Base-by-base conservation (phyloP, 495 filamentous ascomycete species). In the Tuber calosporum region DNA sequence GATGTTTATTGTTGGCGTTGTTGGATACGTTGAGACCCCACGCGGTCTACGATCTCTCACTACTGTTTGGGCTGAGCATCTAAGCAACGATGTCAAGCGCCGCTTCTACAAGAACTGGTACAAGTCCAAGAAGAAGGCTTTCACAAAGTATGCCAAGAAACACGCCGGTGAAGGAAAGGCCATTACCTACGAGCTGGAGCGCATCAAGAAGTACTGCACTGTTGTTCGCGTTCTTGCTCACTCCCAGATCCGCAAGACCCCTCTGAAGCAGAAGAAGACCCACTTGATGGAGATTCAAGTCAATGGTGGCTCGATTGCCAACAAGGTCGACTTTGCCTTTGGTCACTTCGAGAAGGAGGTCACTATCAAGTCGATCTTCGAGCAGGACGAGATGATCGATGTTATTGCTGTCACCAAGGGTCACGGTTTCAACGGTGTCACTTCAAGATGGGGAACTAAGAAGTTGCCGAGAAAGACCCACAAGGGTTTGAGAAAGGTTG, bases 31-130 rank as follows among this genome's bases (percentile, higher is more conserved):
- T 84, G 96, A 99, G 88, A 99, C 96, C 84, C 96, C 96, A 85
- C 96, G 96, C 82, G 96, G 96, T 88, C 94, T 98, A 82, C 96
- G 96, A 83, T 98, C 96, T 73, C 93, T 99, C 84, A 97, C 94
- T 83, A 99, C 96, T 83, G 91, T 99, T 84, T 99, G 96, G 96
- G 95, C 95, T 83, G 94, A 97, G 89, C 96, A 99, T 86, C 85
- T 99, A 84, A 91, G 90, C 86, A 96, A 99, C 85, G 96, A 97
- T 87, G 84, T 99, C 85, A 97, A 96, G 89, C 91, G 96, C 79
- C 93, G 96, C 84, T 99, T 99, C 92, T 99, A 99, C 91, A 99
- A 99, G 93, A 99, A 99, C 89, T 99, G 96, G 96, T 99, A 99
- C 92, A 96, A 96, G 89, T 91, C 88, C 88, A 99, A 99, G 94